A percentile compares a stretch with the other conserved stretches of the same genome.
phyloP scores from a whole-genome alignment of 2,329 filamentous ascomycete species.

The Aspergillus ustus region DNA sequence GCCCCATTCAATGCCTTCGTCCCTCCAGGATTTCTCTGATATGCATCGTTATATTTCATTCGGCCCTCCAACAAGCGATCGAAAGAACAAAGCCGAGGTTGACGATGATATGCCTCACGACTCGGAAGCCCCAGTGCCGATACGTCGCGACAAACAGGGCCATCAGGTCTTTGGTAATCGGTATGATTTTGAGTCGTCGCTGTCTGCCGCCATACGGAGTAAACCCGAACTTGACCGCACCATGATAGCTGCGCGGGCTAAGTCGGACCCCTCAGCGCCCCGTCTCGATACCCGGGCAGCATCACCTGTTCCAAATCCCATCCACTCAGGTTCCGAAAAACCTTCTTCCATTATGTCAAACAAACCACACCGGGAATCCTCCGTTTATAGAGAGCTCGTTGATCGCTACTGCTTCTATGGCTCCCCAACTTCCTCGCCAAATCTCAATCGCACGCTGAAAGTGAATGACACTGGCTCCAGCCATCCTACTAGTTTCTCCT shows the following conservation, averaged over 20 bases:
- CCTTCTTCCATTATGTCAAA: constrained; percentile 62
- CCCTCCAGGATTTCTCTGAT: constrained; percentile 73
- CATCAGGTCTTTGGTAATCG: constrained; percentile 84
- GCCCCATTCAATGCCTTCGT: constrained; percentile 55
- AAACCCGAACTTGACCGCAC: constrained; percentile 65
- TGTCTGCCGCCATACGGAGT: constrained; percentile 77
- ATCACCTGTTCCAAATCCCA: constrained; percentile 10
- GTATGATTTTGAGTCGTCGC: constrained; percentile 94
- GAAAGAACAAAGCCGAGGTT: constrained; percentile 71
- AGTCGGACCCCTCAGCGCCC: constrained; percentile 51
- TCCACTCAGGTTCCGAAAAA: constrained; percentile 38
- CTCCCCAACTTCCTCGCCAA: constrained; percentile 47
- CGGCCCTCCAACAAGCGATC: constrained; percentile 63
- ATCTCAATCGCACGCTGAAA: constrained; percentile 4
- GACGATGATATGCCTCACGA: constrained; percentile 74
- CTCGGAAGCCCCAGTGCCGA: constrained; percentile 63
- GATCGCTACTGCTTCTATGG: constrained; percentile 96
- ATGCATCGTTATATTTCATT: constrained; percentile 60
- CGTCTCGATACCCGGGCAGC: background rate
- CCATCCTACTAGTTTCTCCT: constrained; percentile 16
- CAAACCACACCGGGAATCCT: constrained; percentile 76
- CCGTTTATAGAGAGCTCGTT: constrained; percentile 94
- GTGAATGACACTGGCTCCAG: constrained; percentile 4
- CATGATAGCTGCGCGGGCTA: constrained; percentile 62
- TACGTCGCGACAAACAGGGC: constrained; percentile 52